phyloP scores from a whole-genome alignment of 1,139 yeast genomes.

The Scheffersomyces titani region DNA sequence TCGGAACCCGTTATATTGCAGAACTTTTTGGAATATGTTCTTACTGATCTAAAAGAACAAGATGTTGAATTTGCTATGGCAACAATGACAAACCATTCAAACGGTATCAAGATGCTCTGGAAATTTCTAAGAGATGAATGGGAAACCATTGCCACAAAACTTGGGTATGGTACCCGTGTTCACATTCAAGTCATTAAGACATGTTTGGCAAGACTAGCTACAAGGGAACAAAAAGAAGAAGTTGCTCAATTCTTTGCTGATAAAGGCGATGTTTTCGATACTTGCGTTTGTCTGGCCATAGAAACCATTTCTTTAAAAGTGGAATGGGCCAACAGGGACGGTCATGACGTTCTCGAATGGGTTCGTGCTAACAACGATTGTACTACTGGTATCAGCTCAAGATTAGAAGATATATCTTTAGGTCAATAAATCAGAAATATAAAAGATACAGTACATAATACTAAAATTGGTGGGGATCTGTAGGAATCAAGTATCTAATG shows the following conservation, averaged over 20 bases:
- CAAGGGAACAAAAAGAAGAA: slow-evolving; percentile 11
- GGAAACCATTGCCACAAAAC: slow-evolving; percentile 14
- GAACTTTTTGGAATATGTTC: slow-evolving; percentile 10
- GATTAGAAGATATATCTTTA: too few relatives aligned
- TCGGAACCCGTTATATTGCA: slow-evolving; percentile 10
- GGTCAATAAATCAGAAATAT: too few relatives aligned
- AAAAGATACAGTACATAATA: too few relatives aligned
- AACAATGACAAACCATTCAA: slow-evolving; percentile 14
- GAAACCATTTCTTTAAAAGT: slow-evolving; percentile 1
- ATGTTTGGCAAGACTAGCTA: slow-evolving; percentile 13
- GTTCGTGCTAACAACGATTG: too few relatives aligned
- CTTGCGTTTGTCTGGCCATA: neutral
- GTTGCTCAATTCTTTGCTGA: slow-evolving; percentile 13
- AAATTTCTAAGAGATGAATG: slow-evolving; percentile 14
- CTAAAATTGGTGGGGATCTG: too few relatives aligned
- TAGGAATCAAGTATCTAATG: too few relatives aligned
- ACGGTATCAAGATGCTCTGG: slow-evolving; percentile 16
- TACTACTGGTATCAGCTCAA: too few relatives aligned
- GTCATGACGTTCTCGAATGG: too few relatives aligned
- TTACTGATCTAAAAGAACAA: slow-evolving; percentile 11
- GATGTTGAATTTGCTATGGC: slow-evolving; percentile 17
- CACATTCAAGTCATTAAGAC: slow-evolving; percentile 1
- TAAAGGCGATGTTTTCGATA: slow-evolving; percentile 2
- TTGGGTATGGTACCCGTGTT: slow-evolving; percentile 10
- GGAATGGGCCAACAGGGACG: slow-evolving; percentile 1